Conservation (phyloP, 1,284 basidiomycete species). For the Apiotrichum domesticum region DNA sequence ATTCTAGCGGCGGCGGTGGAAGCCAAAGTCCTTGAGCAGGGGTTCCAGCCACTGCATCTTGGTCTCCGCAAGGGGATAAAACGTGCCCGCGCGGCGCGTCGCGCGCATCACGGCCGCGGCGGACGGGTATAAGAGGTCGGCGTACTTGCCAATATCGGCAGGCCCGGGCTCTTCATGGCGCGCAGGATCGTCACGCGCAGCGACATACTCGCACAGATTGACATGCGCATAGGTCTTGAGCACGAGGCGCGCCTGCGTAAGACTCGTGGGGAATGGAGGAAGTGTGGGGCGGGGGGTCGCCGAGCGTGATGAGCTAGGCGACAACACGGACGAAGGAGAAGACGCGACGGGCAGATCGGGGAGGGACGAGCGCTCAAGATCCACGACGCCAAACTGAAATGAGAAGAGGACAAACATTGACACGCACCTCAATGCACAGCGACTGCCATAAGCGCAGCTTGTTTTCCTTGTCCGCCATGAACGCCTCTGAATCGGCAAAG, state of each 20-base stretch:
- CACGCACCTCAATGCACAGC: slow-evolving; percentile 39
- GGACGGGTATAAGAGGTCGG: slow-evolving; percentile 24
- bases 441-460: slow-evolving; percentile 43
- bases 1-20: slow-evolving; percentile 2
- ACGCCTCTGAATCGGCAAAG: slow-evolving; percentile 9
- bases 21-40: slow-evolving; percentile 34
- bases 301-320: slow-evolving; percentile 5
- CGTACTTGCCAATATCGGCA: slow-evolving; percentile 7
- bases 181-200: slow-evolving; percentile 16
- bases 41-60: slow-evolving; percentile 39
- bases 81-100: slow-evolving; percentile 18
- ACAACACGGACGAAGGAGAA: slow-evolving; percentile 3
- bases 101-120: slow-evolving; percentile 19
- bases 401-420: neutral
- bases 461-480: slow-evolving; percentile 28
- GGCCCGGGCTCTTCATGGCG: neutral
- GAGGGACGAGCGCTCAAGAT: slow-evolving; percentile 11
- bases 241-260: slow-evolving; percentile 26
- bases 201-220: slow-evolving; percentile 37
- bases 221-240: slow-evolving; percentile 33
- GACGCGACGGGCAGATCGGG: slow-evolving; percentile 7
- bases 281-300: slow-evolving; percentile 10
- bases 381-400: slow-evolving; percentile 25
- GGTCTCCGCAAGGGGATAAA: slow-evolving; percentile 16
- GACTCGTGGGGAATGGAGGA: slow-evolving; percentile 25